Evolutionary conservation across 768 basidiomycete genomes (phyloP), one percentile per base, ranked within the genome.

Genomic region (Floccularia luteovirens): DNA sequence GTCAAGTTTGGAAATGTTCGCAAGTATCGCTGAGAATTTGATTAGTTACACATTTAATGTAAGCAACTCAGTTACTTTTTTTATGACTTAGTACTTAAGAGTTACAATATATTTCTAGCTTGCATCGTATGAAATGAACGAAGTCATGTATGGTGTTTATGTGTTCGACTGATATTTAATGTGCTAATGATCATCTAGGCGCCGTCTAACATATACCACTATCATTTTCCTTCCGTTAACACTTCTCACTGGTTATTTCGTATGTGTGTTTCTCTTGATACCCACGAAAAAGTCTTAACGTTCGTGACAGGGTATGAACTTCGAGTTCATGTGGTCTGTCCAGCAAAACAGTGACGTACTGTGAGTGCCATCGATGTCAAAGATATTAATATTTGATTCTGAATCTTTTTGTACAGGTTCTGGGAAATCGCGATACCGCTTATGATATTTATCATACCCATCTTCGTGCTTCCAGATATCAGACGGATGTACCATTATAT

Each of bases 11-110:
- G 82, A 85, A 45, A 79, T 82, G 71, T 82, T 82, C 47, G 65
- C 74, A 5, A 74, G 67, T 5, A 72, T 82, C 33, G 66, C 75
- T 13, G 79, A 83, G 54, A 83, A 82, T 47, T 51, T 82, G 42
- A 79, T 83, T 44, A 70, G 77, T 42, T 84, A 77, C 55, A 76
- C 79, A 3, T 84, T 84, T 64, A 84, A 84, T 55, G 79, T 82
- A 42, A 31, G 57, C 40, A 28, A 27, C 38, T 36, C 14, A 14
- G n/a, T 5, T 16, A 10, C 5, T 14, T 27, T 24, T n/a, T 21
- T 12, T 2, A 31, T 4, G 3, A 2, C 24, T 3, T 16, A 30
- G 17, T n/a, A n/a, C n/a, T 38, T 30, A 16, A 31, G 5, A 36
- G n/a, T 14, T 22, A 10, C 17, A 43, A 12, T 31, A 36, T 35